Percentiles rank a stretch among this genome's conserved stretches.
These are phyloP conservation scores for Mycena vulgaris DNA, from an alignment of 768 basidiomycete species.

Conservation along the genomic window DNA sequence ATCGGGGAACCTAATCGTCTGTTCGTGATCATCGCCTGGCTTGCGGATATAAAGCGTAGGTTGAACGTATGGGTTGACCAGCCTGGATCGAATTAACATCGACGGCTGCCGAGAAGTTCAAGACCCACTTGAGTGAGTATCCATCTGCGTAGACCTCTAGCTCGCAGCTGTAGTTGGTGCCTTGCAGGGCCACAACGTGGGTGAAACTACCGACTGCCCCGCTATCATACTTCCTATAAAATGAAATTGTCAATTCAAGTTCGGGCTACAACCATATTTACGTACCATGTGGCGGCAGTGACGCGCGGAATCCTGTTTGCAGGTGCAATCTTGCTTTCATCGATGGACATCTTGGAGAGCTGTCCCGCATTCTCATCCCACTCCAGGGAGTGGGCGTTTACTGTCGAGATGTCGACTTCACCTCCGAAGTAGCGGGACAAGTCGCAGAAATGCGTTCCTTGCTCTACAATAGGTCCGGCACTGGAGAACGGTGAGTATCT, in stretches of 20 bases:
- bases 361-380: constrained; percentile 92
- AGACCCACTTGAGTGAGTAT: constrained; percentile 81
- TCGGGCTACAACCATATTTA: constrained; percentile 36
- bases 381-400: constrained; percentile 90
- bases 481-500: constrained; percentile 51
- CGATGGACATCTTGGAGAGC: constrained; percentile 84
- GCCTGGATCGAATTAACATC: constrained; percentile 55
- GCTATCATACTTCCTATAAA: constrained; percentile 94
- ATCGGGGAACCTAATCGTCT: constrained; percentile 78
- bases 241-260: constrained; percentile 5
- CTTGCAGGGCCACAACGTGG: constrained; percentile 93
- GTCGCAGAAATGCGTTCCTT: constrained; percentile 98
- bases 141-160: constrained; percentile 96
- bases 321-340: constrained; percentile 87
- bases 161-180: constrained; percentile 94
- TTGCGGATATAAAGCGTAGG: constrained; percentile 90
- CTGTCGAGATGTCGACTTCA: constrained; percentile 88
- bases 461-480: constrained; percentile 88
- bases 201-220: constrained; percentile 95
- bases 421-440: constrained; percentile 98
- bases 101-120: constrained; percentile 28
- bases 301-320: constrained; percentile 96
- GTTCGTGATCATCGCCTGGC: constrained; percentile 86
- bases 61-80: constrained; percentile 94
- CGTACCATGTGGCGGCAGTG: constrained; percentile 90